A percentile compares a stretch with the other conserved stretches of the same genome.
Conservation (phyloP, 306 rosid genomes). For the Vigna hirtella region DNA sequence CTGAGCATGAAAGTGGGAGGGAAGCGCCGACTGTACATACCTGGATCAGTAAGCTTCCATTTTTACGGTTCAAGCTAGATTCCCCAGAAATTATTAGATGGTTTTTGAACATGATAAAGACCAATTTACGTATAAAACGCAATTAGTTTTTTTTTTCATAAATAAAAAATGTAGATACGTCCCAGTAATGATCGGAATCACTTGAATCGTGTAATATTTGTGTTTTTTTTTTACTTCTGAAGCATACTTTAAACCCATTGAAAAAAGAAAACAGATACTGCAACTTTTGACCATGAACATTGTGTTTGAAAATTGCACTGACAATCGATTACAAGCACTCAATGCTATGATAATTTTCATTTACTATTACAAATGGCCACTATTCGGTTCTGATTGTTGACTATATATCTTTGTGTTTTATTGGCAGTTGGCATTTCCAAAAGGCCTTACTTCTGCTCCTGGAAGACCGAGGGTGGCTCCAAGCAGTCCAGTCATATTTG, state of each 20-base stretch:
- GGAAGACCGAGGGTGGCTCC: conserved; percentile 99
- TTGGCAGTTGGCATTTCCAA: conserved; percentile 92
- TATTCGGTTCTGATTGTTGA: conserved; percentile 25
- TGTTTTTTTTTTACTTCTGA: neutral
- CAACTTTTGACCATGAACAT: conserved; percentile 7
- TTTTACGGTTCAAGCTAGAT: neutral
- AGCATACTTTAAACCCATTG: too few species aligned
- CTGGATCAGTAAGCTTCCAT: conserved; percentile 79
- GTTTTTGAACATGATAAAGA: too few species aligned
- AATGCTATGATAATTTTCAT: conserved; percentile 13
- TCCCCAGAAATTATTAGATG: too few species aligned
- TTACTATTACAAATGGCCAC: conserved; percentile 7
- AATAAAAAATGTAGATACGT: too few species aligned
- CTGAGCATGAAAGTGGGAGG: conserved; percentile 91
- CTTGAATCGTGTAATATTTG: neutral
- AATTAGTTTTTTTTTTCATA: too few species aligned
- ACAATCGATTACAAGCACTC: neutral
- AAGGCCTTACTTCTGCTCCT: conserved; percentile 93
- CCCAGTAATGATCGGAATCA: too few species aligned
- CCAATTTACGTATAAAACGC: too few species aligned
- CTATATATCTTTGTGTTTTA: conserved; percentile 16
- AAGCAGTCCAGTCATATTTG: conserved; percentile 89
- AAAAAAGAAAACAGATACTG: too few species aligned
- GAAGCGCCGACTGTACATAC: conserved; percentile 88
- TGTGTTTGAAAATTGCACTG: conserved; percentile 25